Base-by-base conservation (phyloP, 2,329 filamentous ascomycete genomes). In the Ophiostoma novo-ulmi region DNA sequence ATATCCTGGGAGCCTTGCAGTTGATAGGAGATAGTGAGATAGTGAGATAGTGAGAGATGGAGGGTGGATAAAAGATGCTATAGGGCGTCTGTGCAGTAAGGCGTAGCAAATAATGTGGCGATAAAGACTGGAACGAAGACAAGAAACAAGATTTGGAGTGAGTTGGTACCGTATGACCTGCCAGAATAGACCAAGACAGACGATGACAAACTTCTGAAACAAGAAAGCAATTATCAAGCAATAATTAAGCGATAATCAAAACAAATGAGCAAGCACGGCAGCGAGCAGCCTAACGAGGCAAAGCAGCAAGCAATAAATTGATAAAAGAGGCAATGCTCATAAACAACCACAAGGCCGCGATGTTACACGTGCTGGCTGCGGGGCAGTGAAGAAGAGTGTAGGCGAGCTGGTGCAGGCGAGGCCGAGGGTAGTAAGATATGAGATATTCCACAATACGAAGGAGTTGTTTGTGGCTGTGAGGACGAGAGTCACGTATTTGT, bases 1-100 rank as follows among this genome's bases (percentile, higher is more conserved):
- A 80, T 73, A 38, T 71, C 71, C 70, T 48, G 69, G 38, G 5
- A 63, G 38, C 48, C 36, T 58, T 58, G 52, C n/a, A 58, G 8
- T 26, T 11, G n/a, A 58, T 58, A 58, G 52, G 52, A 58, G 8
- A 13, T 44, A 11, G 14, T 4, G 26, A 68, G 8, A 13, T 44
- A 11, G 14, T 4, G 26, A 68, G 35, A 22, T 17, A 55, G 36
- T 66, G n/a, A 8, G 55, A 55, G 48, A 36, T 36, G 58, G 35
- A 17, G 61, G 61, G 63, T 41, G 63, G 63, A 14, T 22, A 65
- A 20, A 26, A 58, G 52, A 58, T 58, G 22, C n/a, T 22, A 26
- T 58, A 48, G 20, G 52, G 52, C 52, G 22, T 58, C n/a, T 58
- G 14, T 26, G n/a, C 52, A 58, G 52, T 26, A 26, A 58, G 52